Base-by-base conservation (phyloP, 805 yeast species). In the Metschnikowia cubensis region DNA sequence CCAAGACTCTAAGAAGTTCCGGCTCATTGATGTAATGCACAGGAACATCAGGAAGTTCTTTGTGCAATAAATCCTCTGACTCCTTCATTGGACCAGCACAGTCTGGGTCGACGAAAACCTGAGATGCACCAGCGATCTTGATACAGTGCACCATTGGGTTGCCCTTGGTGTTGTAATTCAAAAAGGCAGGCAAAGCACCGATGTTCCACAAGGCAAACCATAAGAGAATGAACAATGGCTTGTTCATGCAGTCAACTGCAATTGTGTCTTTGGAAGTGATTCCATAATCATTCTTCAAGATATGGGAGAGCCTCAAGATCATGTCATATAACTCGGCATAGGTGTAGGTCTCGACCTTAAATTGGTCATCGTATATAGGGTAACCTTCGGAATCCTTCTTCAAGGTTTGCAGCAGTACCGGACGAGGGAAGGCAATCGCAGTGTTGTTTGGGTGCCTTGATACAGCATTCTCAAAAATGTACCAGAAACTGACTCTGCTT, bases 141-240 rank as follows among this genome's bases (percentile, higher is more conserved):
- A 92, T 71, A 55, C 96, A 88, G 68, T 92, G 97, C 13, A 82
- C 80, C 56, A 91, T 75, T 1, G 96, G 86, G 46, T 77, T 75
- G 22, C 89, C 90, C 47, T 77, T 74, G 44, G 85, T 75, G 65
- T 90, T 91, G 70, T 83, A 88, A 69, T 91, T 91, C 60, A 92
- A 70, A 59, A 92, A 86, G 0, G 96, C 90, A 0, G 97, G 97
- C 7, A 77, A 67, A 0, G 96, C 96, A 39, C 97, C 97, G 48
- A 91, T 75, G 60, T 89, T 87, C 97, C 97, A 91, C 43, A 87
- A 68, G 0, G 96, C 87, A 48, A 87, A 75, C 96, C 96, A 88
- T 37, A 87, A 63, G 48, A 90, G 76, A 14, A 91, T 68, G 59
- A 87, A 88, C 54, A 89, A 71, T 2, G 96, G 96, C 63, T 86